Evolutionary conservation across 202 grass and related monocot species (phyloP), one percentile per base, ranked within the genome.

Genomic region (Zizania palustris): DNA sequence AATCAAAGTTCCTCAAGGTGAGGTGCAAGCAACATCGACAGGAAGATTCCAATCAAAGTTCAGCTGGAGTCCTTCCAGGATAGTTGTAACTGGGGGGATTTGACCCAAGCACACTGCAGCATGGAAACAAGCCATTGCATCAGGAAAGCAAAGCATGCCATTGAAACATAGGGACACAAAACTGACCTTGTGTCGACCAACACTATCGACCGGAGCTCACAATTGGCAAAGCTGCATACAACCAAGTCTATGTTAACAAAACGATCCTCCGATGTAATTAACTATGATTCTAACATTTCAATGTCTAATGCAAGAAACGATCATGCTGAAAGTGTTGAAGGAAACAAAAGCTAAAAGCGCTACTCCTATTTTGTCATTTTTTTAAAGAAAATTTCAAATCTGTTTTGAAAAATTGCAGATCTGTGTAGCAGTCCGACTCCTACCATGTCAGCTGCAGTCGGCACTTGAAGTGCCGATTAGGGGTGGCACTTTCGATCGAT

Each of bases 161-260:
- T 38, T 54, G 36, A 66, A 33, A 51, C 11, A 20, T 19, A 34
- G 3, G 41, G 22, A 19, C 37, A 21, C n/a, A 64, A 18, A 41
- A 20, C 70, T 74, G 44, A 98, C 91, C 95, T 94, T 75, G 85
- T 92, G 72, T 98, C 89, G 4, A 94, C 87, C 75, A 98, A 62
- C 45, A 98, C 85, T 83, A 98, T 75, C 3, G 91, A 85, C 49
- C 91, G 87, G 6, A 97, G 91, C 80, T 97, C 95, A 71, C 95
- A 97, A 60, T 97, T 94, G n/a, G 78, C 77, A 69, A 97, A 93
- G 77, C 94, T 73, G 67, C 12, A 71, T 61, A 82, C 12, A 80
- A 83, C 10, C 39, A 80, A 61, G 7, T 28, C 12, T 15, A 71
- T 53, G 80, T 87, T 44, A 84, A 71, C 39, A 13, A 54, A 2